Base-by-base conservation (phyloP, 495 filamentous ascomycete species). In the Hyphodiscus hymeniophilus region DNA sequence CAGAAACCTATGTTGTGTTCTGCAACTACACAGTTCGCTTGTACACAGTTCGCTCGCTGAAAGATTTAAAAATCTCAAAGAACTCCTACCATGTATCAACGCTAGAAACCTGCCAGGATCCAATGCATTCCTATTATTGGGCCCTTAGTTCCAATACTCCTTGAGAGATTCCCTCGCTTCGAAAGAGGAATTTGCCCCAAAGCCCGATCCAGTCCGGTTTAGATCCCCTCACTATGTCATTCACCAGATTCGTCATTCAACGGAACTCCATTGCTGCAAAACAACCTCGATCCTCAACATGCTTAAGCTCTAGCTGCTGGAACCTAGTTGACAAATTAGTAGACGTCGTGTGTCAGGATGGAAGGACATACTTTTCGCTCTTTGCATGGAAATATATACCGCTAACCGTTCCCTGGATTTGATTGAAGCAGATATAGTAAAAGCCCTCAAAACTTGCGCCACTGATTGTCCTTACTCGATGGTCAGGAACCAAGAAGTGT, bases 391-490 rank as follows among this genome's bases (percentile, higher is more conserved):
- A 99, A 65, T 99, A 99, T 41, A 95, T 95, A 8, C 94, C 94
- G 57, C 77, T 87, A 13, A 99, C 83, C 28, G 73, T 82, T 13
- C 92, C 92, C 21, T 75, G 69, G 11, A 86, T 69, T 67, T 97
- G 94, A 61, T 96, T 95, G 69, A 97, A 99, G 66, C 90, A 96
- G 48, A 99, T 97, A 57, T 97, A 99, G 61, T 99, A 99, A 60
- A 99, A 99, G 0, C 94, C 94, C 55, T 99, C 94, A 57, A 96
- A 99, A 56, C 89, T 95, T 0, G 94, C 94, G 3, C 94, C 94
- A 22, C 79, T 82, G 50, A 99, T 92, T 15, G 86, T 88, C 48
- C 80, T 72, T 17, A 96, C 88, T 2, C 87, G 77, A 64, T 99
- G 94, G 57, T 97, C 89, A 8, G 94, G 94, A 3, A 99, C 94